Base-by-base conservation (phyloP, 1,139 yeast species). In the Taphrina sp. region DNA sequence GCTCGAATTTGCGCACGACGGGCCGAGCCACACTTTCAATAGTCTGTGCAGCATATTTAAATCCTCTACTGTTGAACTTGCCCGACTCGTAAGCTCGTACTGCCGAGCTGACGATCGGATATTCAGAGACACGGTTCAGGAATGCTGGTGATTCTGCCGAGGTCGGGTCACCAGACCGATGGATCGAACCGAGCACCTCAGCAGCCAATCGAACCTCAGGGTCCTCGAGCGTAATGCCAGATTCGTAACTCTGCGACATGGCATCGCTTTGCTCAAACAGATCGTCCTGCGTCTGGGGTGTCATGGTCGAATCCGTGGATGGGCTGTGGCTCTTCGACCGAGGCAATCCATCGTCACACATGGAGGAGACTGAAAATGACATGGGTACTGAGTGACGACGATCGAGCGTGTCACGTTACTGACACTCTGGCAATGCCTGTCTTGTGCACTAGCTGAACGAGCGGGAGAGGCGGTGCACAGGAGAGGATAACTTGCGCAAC, bases 41-140 rank as follows among this genome's bases (percentile, higher is more conserved):
- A 61, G 79, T 77, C 43, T 78, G 85, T 1, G 86, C 86, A 35
- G 85, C 84, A 65, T 80, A 81, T 64, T 78, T 79, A 65, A 82
- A 80, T 10, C 75, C 68, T 4, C 83, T 79, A 2, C 81, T 78
- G 59, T 75, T 76, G 57, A 76, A 76, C 63, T 80, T 81, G 36
- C 81, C 75, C 28, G 73, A 70, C 63, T 81, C 82, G 66, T 81
- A 81, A 56, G 78, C 82, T 59, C 74, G 75, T 35, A 79, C 81
- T 1, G 85, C 85, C 60, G 79, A 74, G 45, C 78, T 73, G 16
- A 80, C 82, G 17, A 79, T 64, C 1, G 82, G 81, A 63, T 76
- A 78, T 61, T 74, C 72, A 52, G 72, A 72, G 36, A 79, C 79
- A 52, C 74, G 72, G 19, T 70, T 69, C 37, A n/a, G 33, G 19